Evolutionary conservation across 331 rosid genomes (phyloP).

Genomic region (Spiraea crenata): DNA sequence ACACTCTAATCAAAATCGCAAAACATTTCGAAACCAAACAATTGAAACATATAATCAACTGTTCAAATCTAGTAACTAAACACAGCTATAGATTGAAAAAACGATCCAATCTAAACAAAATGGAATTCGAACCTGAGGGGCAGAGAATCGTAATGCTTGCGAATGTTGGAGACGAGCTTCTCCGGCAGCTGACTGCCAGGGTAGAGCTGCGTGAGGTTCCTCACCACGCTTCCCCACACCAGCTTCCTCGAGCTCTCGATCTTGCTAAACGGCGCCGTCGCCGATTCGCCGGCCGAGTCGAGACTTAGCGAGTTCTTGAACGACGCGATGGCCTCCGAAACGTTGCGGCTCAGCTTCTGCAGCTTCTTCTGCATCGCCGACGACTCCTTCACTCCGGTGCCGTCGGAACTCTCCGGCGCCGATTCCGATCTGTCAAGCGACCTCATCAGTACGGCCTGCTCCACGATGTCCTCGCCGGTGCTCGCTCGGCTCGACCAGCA

Average conservation of each 20-base stretch:
- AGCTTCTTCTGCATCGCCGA: slow-evolving; percentile 78
- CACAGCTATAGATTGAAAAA: background rate
- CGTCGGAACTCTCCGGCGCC: slow-evolving; percentile 35
- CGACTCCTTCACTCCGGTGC: slow-evolving; percentile 51
- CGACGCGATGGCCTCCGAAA: slow-evolving; percentile 75
- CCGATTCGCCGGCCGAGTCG: slow-evolving; percentile 47
- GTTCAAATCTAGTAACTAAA: slow-evolving; percentile 16
- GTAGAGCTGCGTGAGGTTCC: slow-evolving; percentile 79
- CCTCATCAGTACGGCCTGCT: slow-evolving; percentile 70
- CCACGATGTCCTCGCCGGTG: slow-evolving; percentile 69
- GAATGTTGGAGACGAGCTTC: slow-evolving; percentile 79
- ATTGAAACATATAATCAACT: background rate
- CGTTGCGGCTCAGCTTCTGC: slow-evolving; percentile 71
- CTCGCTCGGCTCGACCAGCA: slow-evolving; percentile 92
- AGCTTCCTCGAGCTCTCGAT: slow-evolving; percentile 55
- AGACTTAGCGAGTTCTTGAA: slow-evolving; percentile 77
- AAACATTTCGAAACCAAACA: too few relatives aligned
- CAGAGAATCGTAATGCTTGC: slow-evolving; percentile 87
- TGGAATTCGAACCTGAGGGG: slow-evolving; percentile 66
- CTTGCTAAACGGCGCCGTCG: slow-evolving; percentile 43
- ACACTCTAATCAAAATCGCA: background rate
- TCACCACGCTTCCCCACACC: slow-evolving; percentile 38
- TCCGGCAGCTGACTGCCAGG: slow-evolving; percentile 95
- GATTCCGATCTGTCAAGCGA: slow-evolving; percentile 79
- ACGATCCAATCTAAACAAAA: background rate